Evolutionary conservation across 805 yeast species (phyloP).

Genomic region (Vanderwaltozyma yarrowii): DNA sequence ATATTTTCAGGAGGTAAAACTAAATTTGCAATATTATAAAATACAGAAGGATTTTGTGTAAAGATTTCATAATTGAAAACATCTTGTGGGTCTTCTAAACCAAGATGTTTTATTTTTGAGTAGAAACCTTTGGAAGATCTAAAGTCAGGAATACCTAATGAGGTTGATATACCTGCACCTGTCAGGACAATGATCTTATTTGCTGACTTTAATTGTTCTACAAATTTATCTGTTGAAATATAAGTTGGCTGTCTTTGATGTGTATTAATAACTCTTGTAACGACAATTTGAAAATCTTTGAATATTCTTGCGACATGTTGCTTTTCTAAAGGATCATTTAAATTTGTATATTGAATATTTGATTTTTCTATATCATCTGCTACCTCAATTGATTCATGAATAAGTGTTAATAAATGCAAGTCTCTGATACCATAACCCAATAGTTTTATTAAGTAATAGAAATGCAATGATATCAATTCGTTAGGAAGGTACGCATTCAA

Average conservation of each 20-base stretch:
- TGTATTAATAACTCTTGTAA: conserved; percentile 48
- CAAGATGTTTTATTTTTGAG: conserved; percentile 53
- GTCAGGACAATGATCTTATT: conserved; percentile 62
- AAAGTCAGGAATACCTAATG: conserved; percentile 86
- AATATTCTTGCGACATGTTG: conserved; percentile 38
- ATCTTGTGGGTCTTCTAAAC: conserved; percentile 80
- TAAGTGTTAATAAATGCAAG: conserved; percentile 26
- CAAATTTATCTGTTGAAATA: conserved; percentile 48
- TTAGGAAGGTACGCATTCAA: conserved; percentile 52
- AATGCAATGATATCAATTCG: conserved; percentile 47
- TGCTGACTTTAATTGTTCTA: conserved; percentile 43
- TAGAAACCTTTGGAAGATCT: conserved; percentile 84
- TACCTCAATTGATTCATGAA: conserved; percentile 19
- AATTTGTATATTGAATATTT: conserved; percentile 13
- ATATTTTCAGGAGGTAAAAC: conserved; percentile 62
- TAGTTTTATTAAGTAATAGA: conserved; percentile 44
- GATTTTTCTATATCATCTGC: conserved; percentile 7
- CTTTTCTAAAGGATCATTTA: conserved; percentile 33
- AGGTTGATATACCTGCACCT: conserved; percentile 90
- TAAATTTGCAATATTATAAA: conserved; percentile 79
- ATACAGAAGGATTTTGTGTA: conserved; percentile 64
- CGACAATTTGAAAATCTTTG: conserved; percentile 49
- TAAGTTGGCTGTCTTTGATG: conserved; percentile 47
- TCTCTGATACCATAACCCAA: conserved; percentile 48
- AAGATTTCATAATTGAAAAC: conserved; percentile 72